Evolutionary conservation across 2,329 filamentous ascomycete species (phyloP).

Genomic region (Colletotrichum liaoningense): DNA sequence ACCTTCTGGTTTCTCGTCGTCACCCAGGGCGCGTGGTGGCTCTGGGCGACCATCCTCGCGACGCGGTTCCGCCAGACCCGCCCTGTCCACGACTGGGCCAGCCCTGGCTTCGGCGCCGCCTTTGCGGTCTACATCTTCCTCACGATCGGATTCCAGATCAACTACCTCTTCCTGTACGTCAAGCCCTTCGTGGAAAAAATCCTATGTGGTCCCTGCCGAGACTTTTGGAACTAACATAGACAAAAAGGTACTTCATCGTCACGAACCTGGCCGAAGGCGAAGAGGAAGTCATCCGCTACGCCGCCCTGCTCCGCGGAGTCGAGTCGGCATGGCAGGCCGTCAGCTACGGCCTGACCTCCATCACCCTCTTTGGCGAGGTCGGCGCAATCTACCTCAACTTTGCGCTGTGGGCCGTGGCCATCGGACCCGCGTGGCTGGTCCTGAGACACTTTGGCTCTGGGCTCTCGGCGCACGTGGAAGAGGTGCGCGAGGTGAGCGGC

Average conservation of each 20-base stretch:
- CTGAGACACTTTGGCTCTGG: slow-evolving; percentile 63
- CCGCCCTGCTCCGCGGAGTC: slow-evolving; percentile 75
- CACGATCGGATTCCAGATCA: slow-evolving; percentile 76
- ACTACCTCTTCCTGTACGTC: slow-evolving; percentile 75
- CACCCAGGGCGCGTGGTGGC: slow-evolving; percentile 77
- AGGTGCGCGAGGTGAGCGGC: not conserved
- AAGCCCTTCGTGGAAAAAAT: no score
- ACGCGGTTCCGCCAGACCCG: slow-evolving; percentile 67
- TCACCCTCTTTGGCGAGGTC: slow-evolving; percentile 71
- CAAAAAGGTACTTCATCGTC: slow-evolving; percentile 73
- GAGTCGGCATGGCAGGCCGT: slow-evolving; percentile 81
- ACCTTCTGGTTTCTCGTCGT: slow-evolving; percentile 66
- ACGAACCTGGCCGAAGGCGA: slow-evolving; percentile 71
- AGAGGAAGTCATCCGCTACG: slow-evolving; percentile 74
- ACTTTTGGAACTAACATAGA: not conserved
- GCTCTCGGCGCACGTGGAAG: not conserved
- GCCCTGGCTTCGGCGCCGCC: slow-evolving; percentile 71
- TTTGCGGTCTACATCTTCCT: slow-evolving; percentile 78
- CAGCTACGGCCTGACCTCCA: slow-evolving; percentile 74
- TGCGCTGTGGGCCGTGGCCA: slow-evolving; percentile 71
- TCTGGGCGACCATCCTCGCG: slow-evolving; percentile 75
- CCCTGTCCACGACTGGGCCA: slow-evolving; percentile 75
- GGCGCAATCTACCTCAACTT: slow-evolving; percentile 80
- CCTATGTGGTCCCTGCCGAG: no score
- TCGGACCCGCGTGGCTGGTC: slow-evolving; percentile 76